Conservation (phyloP, 768 basidiomycete genomes). For the Psilocybe cubensis region DNA sequence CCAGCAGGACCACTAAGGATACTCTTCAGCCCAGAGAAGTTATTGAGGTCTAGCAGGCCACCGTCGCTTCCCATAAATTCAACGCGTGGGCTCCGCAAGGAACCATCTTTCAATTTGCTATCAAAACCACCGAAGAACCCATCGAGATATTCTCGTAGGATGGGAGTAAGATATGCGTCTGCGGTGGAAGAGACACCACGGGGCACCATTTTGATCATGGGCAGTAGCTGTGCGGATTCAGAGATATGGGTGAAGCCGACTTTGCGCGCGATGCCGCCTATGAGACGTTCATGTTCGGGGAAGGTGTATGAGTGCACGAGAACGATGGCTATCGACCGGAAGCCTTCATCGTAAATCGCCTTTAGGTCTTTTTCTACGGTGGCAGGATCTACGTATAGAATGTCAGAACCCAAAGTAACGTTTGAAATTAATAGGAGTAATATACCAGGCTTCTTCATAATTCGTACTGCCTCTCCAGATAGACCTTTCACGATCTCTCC, state of each 20-base stretch:
- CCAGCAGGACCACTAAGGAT: conserved; percentile 94
- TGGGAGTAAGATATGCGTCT: conserved; percentile 94
- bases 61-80: conserved; percentile 98
- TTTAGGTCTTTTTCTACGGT: conserved; percentile 64
- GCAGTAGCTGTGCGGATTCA: conserved; percentile 83
- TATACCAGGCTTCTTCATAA: conserved; percentile 75
- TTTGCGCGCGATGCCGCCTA: conserved; percentile 74
- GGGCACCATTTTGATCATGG: conserved; percentile 96
- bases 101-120: conserved; percentile 64
- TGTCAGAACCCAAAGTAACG: conserved; percentile 1
- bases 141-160: conserved; percentile 81
- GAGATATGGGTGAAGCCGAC: conserved; percentile 93
- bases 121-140: conserved; percentile 94
- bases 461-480: conserved; percentile 88
- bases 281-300: conserved; percentile 78
- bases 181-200: conserved; percentile 92
- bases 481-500: conserved; percentile 82
- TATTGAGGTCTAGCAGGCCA: conserved; percentile 74
- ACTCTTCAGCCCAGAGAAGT: conserved; percentile 93
- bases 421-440: conserved; percentile 7
- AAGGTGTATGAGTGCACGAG: conserved; percentile 92
- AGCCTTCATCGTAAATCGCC: conserved; percentile 77
- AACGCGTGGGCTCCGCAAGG: conserved; percentile 65
- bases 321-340: conserved; percentile 87
- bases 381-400: conserved; percentile 45